Evolutionary conservation across 2,329 filamentous ascomycete genomes (phyloP).

Genomic region (Chrysoporthe cubensis): DNA sequence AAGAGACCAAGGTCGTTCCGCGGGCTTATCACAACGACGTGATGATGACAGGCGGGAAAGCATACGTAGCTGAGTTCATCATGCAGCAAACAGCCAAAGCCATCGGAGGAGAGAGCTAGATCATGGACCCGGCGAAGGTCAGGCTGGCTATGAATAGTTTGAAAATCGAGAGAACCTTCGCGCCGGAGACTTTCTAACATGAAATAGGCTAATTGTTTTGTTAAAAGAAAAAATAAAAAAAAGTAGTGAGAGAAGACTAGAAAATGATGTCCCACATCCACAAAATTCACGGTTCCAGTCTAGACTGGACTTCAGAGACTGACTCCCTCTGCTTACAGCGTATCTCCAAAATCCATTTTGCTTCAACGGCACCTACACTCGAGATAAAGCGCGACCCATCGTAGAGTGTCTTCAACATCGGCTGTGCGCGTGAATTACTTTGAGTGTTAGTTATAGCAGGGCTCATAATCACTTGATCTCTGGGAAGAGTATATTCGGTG

Average conservation of each 20-base stretch:
- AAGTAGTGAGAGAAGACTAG: not conserved
- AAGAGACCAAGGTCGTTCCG: slow-evolving; percentile 48
- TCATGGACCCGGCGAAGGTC: not conserved
- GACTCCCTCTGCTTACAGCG: not conserved
- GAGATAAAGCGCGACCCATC: too few relatives aligned
- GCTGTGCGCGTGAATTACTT: too few relatives aligned
- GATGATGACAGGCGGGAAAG: slow-evolving; percentile 50
- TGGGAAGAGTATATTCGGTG: too few relatives aligned
- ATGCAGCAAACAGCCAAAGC: slow-evolving; percentile 30
- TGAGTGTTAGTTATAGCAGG: too few relatives aligned
- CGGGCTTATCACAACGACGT: slow-evolving; percentile 62
- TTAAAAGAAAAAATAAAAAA: not conserved
- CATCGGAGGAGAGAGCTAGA: not conserved
- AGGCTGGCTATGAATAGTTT: not conserved
- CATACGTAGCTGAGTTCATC: slow-evolving; percentile 51
- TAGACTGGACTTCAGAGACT: not conserved
- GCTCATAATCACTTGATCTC: too few relatives aligned
- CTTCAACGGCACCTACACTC: too few relatives aligned
- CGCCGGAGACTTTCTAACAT: not conserved
- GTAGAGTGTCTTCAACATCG: too few relatives aligned
- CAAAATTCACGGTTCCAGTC: not conserved
- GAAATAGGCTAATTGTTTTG: not conserved
- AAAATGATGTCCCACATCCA: not conserved
- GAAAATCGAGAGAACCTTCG: not conserved
- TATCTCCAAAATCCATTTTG: too few relatives aligned